phyloP scores from a whole-genome alignment of 306 rosid species.

The Medicago ruthenica region DNA sequence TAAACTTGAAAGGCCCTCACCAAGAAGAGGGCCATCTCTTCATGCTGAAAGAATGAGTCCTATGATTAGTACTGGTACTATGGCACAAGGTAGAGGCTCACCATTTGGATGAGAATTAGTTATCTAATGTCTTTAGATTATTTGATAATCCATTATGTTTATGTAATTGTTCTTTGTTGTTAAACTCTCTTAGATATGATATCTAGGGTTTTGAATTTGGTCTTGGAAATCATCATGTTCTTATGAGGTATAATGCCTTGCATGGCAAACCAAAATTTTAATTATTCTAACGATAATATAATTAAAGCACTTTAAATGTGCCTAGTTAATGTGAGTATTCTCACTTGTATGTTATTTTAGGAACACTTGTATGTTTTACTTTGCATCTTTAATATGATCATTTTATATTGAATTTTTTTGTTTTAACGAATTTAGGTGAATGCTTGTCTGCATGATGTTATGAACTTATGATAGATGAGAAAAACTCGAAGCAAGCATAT shows the following conservation, averaged over 20 bases:
- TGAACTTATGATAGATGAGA: slow-evolving; percentile 33
- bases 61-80: slow-evolving; percentile 61
- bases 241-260: slow-evolving; percentile 56
- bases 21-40: slow-evolving; percentile 56
- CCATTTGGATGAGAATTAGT: slow-evolving; percentile 63
- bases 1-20: slow-evolving; percentile 85
- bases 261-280: slow-evolving; percentile 59
- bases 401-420: background rate
- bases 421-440: background rate
- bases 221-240: slow-evolving; percentile 43
- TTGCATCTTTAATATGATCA: background rate
- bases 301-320: slow-evolving; percentile 45
- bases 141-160: slow-evolving; percentile 18
- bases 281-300: slow-evolving; percentile 48
- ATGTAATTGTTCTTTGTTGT: slow-evolving; percentile 53
- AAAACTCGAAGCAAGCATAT: slow-evolving; percentile 39
- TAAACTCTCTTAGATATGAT: slow-evolving; percentile 35
- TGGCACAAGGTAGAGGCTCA: slow-evolving; percentile 71
- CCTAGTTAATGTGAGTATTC: slow-evolving; percentile 49
- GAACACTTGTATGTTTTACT: slow-evolving; percentile 23
- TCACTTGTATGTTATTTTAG: slow-evolving; percentile 28
- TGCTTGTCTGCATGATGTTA: slow-evolving; percentile 35
- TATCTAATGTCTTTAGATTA: slow-evolving; percentile 11
- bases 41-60: slow-evolving; percentile 75
- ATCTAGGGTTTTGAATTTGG: slow-evolving; percentile 65